Percentiles rank a stretch among this genome's conserved stretches.
Evolutionary conservation across 441 rosid species (phyloP).

Genomic region (Adansonia rubrostipa): DNA sequence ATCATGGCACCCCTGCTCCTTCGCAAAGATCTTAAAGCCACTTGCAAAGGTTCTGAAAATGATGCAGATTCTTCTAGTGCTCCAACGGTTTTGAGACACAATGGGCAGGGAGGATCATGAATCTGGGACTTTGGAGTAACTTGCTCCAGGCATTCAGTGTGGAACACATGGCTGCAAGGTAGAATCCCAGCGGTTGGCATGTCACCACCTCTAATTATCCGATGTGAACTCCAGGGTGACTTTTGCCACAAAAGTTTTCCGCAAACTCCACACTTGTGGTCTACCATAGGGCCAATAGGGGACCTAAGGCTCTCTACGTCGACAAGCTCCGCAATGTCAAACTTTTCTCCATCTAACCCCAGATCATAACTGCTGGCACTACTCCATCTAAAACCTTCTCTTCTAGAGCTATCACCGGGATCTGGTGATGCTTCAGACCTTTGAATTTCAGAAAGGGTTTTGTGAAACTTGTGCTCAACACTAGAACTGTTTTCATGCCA

Average conservation of each 20-base stretch:
- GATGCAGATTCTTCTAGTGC: conserved; percentile 49
- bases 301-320: conserved; percentile 47
- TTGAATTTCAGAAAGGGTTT: conserved; percentile 52
- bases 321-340: conserved; percentile 47
- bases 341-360: conserved; percentile 62
- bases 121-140: conserved; percentile 62
- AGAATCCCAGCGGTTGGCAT: conserved; percentile 81
- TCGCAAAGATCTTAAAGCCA: conserved; percentile 64
- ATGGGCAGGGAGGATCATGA: conserved; percentile 82
- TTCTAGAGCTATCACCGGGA: conserved; percentile 62
- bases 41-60: conserved; percentile 66
- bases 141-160: conserved; percentile 92
- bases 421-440: conserved; percentile 62
- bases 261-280: conserved; percentile 81
- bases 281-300: conserved; percentile 34
- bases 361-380: conserved; percentile 66
- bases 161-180: conserved; percentile 83
- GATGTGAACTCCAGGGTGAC: conserved; percentile 87
- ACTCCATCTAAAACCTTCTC: conserved; percentile 82
- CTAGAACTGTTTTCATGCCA: conserved; percentile 52
- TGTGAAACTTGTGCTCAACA: conserved; percentile 52
- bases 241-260: conserved; percentile 67
- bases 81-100: conserved; percentile 58
- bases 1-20: conserved; percentile 52
- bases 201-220: conserved; percentile 71